Evolutionary conservation across 495 filamentous ascomycete species (phyloP), one percentile per base, ranked within the genome.

Genomic region (Daldinia concentrica): DNA sequence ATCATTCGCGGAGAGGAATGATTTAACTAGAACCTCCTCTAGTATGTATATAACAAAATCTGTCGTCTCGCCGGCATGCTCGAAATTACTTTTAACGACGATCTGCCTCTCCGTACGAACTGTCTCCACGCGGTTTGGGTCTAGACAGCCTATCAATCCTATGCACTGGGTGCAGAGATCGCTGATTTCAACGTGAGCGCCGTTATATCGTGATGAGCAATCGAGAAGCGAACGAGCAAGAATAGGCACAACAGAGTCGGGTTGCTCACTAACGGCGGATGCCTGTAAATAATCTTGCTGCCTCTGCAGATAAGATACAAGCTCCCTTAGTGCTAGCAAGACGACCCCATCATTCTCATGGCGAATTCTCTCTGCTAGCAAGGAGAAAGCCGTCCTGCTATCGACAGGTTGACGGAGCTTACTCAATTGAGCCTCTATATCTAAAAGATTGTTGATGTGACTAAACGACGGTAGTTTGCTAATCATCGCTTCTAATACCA

Each of bases 291-390:
- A 93, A 14, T 86, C 86, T 74, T 97, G 93, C 69, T 98, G 85
- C 7, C 82, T 78, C 50, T 86, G 82, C 19, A 99, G 84, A 68
- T 90, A 97, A 4, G 83, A 82, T 12, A 88, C 81, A 9, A 99
- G 84, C 77, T 98, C 95, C 11, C 80, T 81, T 50, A 99, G 77
- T 24, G 93, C 91, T 72, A 92, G 90, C 37, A 89, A 84, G 8
- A 97, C 92, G 50, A 98, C 93, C 0, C 90, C 89, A 0, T 87
- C 84, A 79, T 93, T 97, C 73, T 98, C 95, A 74, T 94, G 92
- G 43, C 83, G 82, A 59, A 94, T 89, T 43, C 95, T 88, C 58
- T 85, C 81, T 59, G 87, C 85, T 56, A 97, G 94, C 15, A 91
- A 84, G 36, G 83, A 79, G 68, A 93, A 92, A 8, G 87, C 86